Percentiles rank a stretch among this genome's conserved stretches.
phyloP scores from a whole-genome alignment of 2,329 filamentous ascomycete genomes.

The Sclerotinia spermophila region DNA sequence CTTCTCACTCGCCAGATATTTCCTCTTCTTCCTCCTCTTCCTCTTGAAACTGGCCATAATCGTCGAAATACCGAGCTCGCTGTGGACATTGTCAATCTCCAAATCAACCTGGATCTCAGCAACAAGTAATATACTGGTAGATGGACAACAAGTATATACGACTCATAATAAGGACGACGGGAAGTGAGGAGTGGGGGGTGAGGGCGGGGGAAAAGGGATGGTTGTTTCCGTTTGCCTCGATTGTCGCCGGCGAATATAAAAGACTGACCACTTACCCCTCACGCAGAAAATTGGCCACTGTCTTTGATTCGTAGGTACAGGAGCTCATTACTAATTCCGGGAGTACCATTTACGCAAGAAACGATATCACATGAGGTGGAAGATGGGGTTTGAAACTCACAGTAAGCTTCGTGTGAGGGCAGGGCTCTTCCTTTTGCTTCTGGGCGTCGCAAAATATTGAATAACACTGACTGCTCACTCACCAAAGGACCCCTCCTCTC shows the following conservation, averaged over 20 bases:
- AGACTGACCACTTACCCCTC: no score
- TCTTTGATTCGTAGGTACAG: fast-evolving
- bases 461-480: background rate
- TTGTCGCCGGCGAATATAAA: no score
- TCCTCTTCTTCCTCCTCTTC: background rate
- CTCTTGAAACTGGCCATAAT: background rate
- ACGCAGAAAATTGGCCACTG: no score
- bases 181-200: no score
- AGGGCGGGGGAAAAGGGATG: no score
- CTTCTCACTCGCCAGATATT: background rate
- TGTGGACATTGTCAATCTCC: background rate
- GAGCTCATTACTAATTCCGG: background rate
- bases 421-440: background rate
- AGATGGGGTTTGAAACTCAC: background rate
- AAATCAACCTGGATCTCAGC: background rate
- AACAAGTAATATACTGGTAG: background rate
- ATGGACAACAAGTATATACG: background rate
- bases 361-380: background rate
- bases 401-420: background rate
- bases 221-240: no score
- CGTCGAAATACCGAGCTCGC: background rate
- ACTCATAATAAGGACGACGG: background rate
- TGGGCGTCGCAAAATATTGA: background rate
- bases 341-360: background rate
- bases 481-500: background rate